Evolutionary conservation across 2,329 filamentous ascomycete species (phyloP), one percentile per base, ranked within the genome.

Genomic region (Penicillium crustosum): DNA sequence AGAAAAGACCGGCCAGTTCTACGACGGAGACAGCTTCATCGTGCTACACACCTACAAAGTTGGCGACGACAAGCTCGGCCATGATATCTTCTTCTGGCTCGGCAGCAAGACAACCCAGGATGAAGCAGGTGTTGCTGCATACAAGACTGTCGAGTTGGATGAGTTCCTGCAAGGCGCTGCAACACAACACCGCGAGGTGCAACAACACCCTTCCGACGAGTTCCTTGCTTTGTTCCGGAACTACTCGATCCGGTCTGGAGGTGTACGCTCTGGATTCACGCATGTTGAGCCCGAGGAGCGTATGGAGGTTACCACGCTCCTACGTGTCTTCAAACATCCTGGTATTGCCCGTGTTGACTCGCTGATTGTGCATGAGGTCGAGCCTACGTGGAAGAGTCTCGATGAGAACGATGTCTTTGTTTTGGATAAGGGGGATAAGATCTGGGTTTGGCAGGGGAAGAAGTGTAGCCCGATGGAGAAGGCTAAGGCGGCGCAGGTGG

Each of bases 11-110:
- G 86, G 86, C 50, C 77, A 83, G 49, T 89, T 89, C 70, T 83
- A 84, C 71, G 84, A 89, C 49, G 86, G 86, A 31, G 87, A 89
- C 70, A 88, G 85, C 73, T 89, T 86, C 68, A 86, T 89, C 57
- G 75, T 89, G 4, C 77, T 89, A 47, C 77, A 85, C 69, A 85
- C 86, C 5, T 83, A 82, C 71, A 81, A 82, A 64, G 68, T 84
- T 33, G 79, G 79, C 42, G 74, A 77, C 42, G 65, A 81, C 58
- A 79, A 77, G 64, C 75, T 88, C 5, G 77, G 75, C 42, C 86
- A 89, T 65, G 86, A 89, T 49, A 82, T 89, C 66, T 89, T 86
- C 78, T 89, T 89, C 76, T 89, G 86, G 86, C 79, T 89, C 0
- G 87, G 87, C 5, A 78, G 73, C 51, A 82, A 87, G 67, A 89